phyloP scores from a whole-genome alignment of 2,329 filamentous ascomycete genomes.

The Claviceps sp. region DNA sequence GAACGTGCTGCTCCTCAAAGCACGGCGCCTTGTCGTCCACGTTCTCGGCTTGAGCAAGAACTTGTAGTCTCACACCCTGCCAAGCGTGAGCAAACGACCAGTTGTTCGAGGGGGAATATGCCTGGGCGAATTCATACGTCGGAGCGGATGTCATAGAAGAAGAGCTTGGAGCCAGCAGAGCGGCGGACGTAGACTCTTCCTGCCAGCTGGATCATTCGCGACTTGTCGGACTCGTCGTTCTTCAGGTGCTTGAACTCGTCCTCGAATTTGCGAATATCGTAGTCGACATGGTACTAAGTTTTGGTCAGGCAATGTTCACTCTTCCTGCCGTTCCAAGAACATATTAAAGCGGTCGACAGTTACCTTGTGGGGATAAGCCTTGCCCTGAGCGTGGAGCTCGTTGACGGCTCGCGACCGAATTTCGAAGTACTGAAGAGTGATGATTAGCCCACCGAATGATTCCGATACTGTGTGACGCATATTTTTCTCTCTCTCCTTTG shows the following conservation, averaged over 20 bases:
- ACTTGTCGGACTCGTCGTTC: slow-evolving; percentile 72
- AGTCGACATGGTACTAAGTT: slow-evolving; percentile 62
- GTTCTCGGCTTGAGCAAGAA: slow-evolving; percentile 83
- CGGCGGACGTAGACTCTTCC: slow-evolving; percentile 86
- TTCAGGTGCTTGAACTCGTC: slow-evolving; percentile 68
- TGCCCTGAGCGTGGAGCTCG: slow-evolving; percentile 27
- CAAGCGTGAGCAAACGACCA: neutral
- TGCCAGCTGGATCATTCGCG: slow-evolving; percentile 63
- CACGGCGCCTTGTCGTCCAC: slow-evolving; percentile 48
- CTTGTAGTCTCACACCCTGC: slow-evolving; percentile 58
- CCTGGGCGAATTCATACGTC: slow-evolving; percentile 13
- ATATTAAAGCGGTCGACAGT: neutral
- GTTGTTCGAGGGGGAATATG: neutral
- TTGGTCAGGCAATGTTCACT: neutral
- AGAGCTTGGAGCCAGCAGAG: slow-evolving; percentile 66
- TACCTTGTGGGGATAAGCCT: slow-evolving; percentile 67
- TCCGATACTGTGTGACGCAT: neutral
- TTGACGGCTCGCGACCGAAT: slow-evolving; percentile 71
- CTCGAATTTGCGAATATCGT: slow-evolving; percentile 68
- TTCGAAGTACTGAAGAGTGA: slow-evolving; percentile 59
- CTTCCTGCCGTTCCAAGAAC: neutral
- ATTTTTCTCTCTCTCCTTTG: neutral
- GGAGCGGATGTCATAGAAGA: slow-evolving; percentile 63
- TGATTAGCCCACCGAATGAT: neutral
- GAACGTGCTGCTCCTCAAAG: slow-evolving; percentile 82